Evolutionary conservation across 495 filamentous ascomycete species (phyloP).

Genomic region (Barbatosphaeria neglecta): DNA sequence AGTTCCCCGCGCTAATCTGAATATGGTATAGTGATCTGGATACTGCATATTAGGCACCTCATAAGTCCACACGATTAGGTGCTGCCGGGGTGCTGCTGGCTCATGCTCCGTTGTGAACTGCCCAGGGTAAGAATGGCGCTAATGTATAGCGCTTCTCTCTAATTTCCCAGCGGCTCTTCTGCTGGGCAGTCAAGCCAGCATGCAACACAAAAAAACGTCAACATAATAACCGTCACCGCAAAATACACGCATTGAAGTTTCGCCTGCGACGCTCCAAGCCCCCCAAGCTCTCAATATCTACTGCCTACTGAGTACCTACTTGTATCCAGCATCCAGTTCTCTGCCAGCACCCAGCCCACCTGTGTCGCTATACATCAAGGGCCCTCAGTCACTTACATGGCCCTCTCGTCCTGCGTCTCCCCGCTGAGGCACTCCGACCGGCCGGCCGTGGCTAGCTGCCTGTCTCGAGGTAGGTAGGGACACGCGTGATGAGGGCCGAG

Average conservation of each 20-base stretch:
- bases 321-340: too few species aligned
- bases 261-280: background rate
- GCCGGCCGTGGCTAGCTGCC: too few species aligned
- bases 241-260: background rate
- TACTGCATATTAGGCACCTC: constrained; percentile 8
- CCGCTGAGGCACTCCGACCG: too few species aligned
- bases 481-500: background rate
- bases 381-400: background rate
- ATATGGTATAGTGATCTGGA: constrained; percentile 3
- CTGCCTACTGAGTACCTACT: too few species aligned
- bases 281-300: background rate
- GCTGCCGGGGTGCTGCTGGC: too few species aligned
- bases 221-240: background rate
- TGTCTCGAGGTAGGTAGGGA: too few species aligned
- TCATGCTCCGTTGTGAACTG: too few species aligned
- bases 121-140: too few species aligned
- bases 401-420: background rate
- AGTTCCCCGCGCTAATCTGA: background rate
- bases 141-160: background rate
- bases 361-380: background rate
- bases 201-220: background rate
- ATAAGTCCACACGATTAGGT: too few species aligned
- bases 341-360: too few species aligned
- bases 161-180: background rate
- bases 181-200: too few species aligned